Percentiles rank a stretch among this genome's conserved stretches.
These are phyloP conservation scores for Botryotinia calthae DNA, from an alignment of 2,329 filamentous ascomycete species.

Conservation along the genomic window DNA sequence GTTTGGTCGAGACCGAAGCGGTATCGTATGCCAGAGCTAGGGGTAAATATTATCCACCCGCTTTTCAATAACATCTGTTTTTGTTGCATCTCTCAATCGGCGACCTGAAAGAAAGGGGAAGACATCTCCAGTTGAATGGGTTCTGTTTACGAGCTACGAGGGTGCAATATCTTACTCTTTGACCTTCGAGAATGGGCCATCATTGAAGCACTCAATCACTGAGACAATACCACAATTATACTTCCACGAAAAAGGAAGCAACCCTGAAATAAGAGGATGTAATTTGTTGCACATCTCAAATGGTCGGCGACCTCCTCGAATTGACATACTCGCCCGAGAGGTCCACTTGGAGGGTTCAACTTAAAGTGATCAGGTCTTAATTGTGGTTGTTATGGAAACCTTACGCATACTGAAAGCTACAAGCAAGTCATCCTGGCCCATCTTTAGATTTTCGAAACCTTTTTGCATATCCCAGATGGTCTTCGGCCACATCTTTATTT, in stretches of 20 bases:
- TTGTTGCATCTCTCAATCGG: constrained; percentile 13
- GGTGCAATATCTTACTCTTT: not conserved
- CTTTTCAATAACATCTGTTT: not conserved
- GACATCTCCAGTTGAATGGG: not conserved
- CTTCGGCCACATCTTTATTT: not conserved
- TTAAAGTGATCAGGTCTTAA: not conserved
- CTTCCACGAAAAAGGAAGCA: not conserved
- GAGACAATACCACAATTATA: not conserved
- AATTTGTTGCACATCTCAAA: not conserved
- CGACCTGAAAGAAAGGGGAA: not conserved
- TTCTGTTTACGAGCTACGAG: not conserved
- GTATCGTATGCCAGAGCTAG: not conserved
- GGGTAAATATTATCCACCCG: not conserved
- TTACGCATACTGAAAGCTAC: not conserved
- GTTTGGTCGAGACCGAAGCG: not conserved
- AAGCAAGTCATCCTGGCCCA: not conserved
- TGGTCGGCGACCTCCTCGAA: not conserved
- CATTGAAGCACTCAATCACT: not conserved
- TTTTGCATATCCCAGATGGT: not conserved
- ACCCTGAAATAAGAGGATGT: not conserved
- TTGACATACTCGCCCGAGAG: not conserved
- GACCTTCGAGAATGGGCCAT: not conserved
- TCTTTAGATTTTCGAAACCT: not conserved
- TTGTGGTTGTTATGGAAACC: not conserved
- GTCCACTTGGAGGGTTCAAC: not conserved